Base-by-base conservation (phyloP, 192 early-diverging fungal genomes). In the Coemansia biformis region DNA sequence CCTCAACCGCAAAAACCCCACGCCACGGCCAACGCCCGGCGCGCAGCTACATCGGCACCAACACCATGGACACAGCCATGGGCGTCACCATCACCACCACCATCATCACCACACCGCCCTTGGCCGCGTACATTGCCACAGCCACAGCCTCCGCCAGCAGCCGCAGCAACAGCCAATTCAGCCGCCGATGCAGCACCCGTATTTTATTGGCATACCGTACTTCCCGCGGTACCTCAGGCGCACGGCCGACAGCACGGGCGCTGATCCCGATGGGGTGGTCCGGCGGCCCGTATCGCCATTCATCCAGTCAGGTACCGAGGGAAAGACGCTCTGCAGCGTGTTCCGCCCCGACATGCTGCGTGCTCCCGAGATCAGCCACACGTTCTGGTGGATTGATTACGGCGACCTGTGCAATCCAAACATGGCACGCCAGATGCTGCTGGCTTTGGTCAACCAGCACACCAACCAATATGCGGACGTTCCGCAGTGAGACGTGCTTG, bases 371-470 rank as follows among this genome's bases (percentile, higher is more conserved):
- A 40, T 58, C 28, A 38, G 29, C 1, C 55, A 45, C 18, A 29
- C 39, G 2, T 66, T 74, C 30, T 74, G 63, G 58, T 74, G 70
- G 70, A 74, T 74, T 16, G 63, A 74, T 17, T 74, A 74, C 17
- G 63, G 59, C 32, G 70, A 74, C 36, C 24, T 74, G 36, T 51
- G 50, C 23, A 61, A 66, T 23, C 70, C 70, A 4, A 58, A 53
- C 13, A 42, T 28, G 13, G 70, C 70, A 3, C 57, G 70, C 4
- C 17, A 28, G 16, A 59, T 43, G 4, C 29, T 74, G n/a, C 59
- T 33, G 5, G 21, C 30, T 0, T 44, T 74, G 11, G 45, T 71
- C 13, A 29, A 54, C 17, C 33, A 45, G 26, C 34, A 53, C 18
- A 13, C 17, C 11, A 39, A 39, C 10, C 37, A 38, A n/a, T n/a